These are phyloP conservation scores for Adansonia madagascariensis DNA, from an alignment of 441 rosid genomes.

Conservation along the genomic window DNA sequence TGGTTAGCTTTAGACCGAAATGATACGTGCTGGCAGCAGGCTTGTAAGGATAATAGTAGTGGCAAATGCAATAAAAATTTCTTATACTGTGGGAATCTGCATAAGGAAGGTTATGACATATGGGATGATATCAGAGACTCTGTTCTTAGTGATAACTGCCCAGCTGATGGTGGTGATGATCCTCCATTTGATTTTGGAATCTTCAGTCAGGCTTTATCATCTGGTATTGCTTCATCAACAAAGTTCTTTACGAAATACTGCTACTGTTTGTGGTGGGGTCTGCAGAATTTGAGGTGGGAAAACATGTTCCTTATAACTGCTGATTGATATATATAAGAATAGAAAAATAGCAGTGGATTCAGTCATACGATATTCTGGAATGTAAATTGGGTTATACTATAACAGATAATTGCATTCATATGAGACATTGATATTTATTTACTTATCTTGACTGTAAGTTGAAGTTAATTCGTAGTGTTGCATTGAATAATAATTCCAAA, in stretches of 20 bases:
- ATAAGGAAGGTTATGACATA: slow-evolving; percentile 43
- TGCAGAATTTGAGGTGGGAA: slow-evolving; percentile 87
- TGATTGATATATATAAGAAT: not conserved
- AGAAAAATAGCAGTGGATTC: not conserved
- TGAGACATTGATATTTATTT: not conserved
- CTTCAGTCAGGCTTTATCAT: slow-evolving; percentile 62
- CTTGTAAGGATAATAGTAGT: slow-evolving; percentile 37
- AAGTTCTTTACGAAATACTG: slow-evolving; percentile 77
- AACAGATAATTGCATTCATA: slow-evolving; percentile 3
- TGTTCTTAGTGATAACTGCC: slow-evolving; percentile 49
- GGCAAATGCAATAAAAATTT: slow-evolving; percentile 48
- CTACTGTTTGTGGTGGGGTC: slow-evolving; percentile 99
- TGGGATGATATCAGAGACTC: slow-evolving; percentile 47
- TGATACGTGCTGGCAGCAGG: slow-evolving; percentile 75
- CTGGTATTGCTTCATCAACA: slow-evolving; percentile 70
- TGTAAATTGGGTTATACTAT: not conserved
- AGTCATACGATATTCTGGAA: not conserved
- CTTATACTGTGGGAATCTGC: slow-evolving; percentile 76
- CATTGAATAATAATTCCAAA: slow-evolving; percentile 14
- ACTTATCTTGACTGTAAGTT: not conserved
- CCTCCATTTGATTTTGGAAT: slow-evolving; percentile 84
- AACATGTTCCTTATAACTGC: slow-evolving; percentile 1
- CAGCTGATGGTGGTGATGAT: slow-evolving; percentile 34
- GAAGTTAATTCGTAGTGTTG: slow-evolving; percentile 9
- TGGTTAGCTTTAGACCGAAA: slow-evolving; percentile 80